Evolutionary conservation across 768 basidiomycete genomes (phyloP).

Genomic region (Phanerodontia chrysosporium): DNA sequence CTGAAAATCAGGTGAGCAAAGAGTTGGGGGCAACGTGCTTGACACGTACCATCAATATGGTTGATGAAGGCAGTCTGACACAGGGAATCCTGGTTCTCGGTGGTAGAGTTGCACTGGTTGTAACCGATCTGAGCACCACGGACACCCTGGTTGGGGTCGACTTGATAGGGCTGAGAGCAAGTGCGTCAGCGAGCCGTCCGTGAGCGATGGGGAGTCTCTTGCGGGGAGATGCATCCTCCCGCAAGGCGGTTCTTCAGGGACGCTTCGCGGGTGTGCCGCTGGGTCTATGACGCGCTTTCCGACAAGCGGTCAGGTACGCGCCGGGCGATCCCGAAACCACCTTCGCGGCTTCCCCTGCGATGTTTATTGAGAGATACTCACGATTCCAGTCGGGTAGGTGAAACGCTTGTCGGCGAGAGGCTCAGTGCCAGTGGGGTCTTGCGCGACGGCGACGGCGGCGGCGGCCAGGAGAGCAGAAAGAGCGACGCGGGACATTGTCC

Average conservation of each 20-base stretch:
- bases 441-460: constrained; percentile 22
- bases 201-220: no score
- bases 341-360: no score
- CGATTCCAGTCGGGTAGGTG: constrained; percentile 20
- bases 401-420: constrained; percentile 27
- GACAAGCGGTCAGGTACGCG: no score
- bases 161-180: constrained; percentile 45
- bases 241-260: no score
- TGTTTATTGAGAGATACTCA: constrained; percentile 7
- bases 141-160: constrained; percentile 34
- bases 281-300: no score
- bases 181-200: not conserved
- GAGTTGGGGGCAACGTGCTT: not conserved
- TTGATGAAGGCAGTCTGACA: constrained; percentile 73
- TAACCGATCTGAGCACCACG: constrained; percentile 63
- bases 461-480: constrained; percentile 30
- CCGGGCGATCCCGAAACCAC: no score
- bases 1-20: constrained; percentile 28
- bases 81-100: constrained; percentile 52
- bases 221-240: no score
- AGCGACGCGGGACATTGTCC: constrained; percentile 30
- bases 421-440: constrained; percentile 17
- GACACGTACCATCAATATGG: constrained; percentile 39
- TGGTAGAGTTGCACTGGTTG: constrained; percentile 65
- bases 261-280: no score